Conservation (phyloP, 2,329 filamentous ascomycete genomes). For the Mycosphaerelloides madeirae region DNA sequence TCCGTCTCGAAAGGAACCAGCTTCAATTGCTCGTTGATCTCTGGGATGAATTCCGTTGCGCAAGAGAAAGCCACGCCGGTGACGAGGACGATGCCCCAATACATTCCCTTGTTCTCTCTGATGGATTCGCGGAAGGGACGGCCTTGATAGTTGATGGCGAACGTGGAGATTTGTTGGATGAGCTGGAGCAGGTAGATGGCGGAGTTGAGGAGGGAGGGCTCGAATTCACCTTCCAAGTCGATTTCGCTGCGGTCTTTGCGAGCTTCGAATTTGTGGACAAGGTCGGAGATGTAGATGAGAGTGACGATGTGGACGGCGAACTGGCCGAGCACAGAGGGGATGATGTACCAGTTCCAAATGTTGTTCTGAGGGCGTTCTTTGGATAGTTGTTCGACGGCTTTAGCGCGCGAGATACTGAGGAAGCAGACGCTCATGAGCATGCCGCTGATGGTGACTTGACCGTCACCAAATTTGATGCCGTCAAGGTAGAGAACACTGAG, state of each 20-base stretch:
- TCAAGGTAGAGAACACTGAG: conserved; percentile 93
- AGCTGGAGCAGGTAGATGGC: conserved; percentile 95
- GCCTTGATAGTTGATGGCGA: conserved; percentile 98
- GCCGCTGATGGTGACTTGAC: conserved; percentile 95
- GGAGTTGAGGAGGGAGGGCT: conserved; percentile 89
- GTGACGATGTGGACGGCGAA: conserved; percentile 94
- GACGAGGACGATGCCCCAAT: conserved; percentile 88
- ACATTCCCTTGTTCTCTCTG: conserved; percentile 95
- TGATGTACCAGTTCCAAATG: conserved; percentile 99
- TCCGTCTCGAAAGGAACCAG: conserved; percentile 84
- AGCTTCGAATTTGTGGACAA: conserved; percentile 78
- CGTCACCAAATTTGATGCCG: conserved; percentile 98
- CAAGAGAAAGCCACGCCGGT: conserved; percentile 88
- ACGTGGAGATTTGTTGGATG: conserved; percentile 98
- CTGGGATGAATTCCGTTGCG: conserved; percentile 90
- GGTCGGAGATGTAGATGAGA: conserved; percentile 86
- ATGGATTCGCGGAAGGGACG: conserved; percentile 95
- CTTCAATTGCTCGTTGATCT: conserved; percentile 88
- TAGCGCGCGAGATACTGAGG: conserved; percentile 94
- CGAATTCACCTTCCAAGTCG: conserved; percentile 91
- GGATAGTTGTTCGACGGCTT: conserved; percentile 87
- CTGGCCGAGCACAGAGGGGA: conserved; percentile 92
- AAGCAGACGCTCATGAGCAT: conserved; percentile 99
- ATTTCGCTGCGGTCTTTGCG: conserved; percentile 54
- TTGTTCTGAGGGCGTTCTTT: conserved; percentile 97